Conservation (phyloP, 148 eudicot genomes). For the Spergularia bocconei region DNA sequence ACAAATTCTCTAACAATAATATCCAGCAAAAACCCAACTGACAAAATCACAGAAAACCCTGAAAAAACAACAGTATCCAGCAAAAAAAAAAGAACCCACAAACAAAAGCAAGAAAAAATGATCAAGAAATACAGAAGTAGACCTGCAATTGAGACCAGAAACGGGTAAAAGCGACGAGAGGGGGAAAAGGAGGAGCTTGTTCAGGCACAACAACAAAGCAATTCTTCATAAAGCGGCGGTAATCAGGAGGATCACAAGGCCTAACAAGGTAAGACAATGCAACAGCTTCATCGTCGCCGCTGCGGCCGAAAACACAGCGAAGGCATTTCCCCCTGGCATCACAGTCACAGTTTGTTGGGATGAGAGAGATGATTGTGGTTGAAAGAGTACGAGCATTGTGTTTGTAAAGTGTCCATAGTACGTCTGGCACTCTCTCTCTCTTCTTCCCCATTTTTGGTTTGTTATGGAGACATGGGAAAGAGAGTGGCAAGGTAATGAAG, state of each 20-base stretch:
- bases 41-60: not conserved
- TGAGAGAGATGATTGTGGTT: conserved; percentile 48
- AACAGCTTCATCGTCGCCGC: conserved; percentile 8
- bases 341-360: conserved; percentile 50
- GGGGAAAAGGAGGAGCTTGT: conserved; percentile 48
- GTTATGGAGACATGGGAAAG: not conserved
- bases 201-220: conserved; percentile 59
- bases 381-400: conserved; percentile 48
- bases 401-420: conserved; percentile 51
- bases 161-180: conserved; percentile 21
- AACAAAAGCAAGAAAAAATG: not conserved
- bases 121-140: not conserved
- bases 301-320: conserved; percentile 40
- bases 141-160: conserved; percentile 69
- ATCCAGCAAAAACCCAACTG: not conserved
- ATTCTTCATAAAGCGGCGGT: conserved; percentile 44
- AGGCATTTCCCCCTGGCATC: conserved; percentile 36
- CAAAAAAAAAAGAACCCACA: not conserved
- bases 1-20: too few species aligned
- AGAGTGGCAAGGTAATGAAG: not conserved
- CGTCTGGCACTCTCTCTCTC: conserved; percentile 50
- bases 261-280: conserved; percentile 46
- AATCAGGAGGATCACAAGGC: conserved; percentile 48
- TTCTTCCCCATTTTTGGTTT: conserved; percentile 26
- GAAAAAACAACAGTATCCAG: not conserved